A percentile compares a stretch with the other conserved stretches of the same genome.
phyloP scores from a whole-genome alignment of 306 rosid genomes.

The Heteromeles arbutifolia region DNA sequence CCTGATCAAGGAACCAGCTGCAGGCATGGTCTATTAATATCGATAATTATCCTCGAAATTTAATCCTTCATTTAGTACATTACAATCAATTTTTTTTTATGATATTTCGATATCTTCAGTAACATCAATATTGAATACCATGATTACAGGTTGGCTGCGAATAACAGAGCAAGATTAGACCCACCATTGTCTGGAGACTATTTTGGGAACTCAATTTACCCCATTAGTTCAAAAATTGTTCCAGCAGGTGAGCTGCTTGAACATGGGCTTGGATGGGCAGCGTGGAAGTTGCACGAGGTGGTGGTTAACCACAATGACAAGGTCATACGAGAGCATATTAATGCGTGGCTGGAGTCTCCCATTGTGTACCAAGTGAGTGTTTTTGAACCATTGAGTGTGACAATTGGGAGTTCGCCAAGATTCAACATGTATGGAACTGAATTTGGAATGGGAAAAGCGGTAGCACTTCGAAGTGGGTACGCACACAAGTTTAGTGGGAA shows the following conservation, averaged over 20 bases:
- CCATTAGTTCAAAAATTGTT: neutral
- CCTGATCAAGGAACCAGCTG: slow-evolving; percentile 24
- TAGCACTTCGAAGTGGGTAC: slow-evolving; percentile 44
- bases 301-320: slow-evolving; percentile 20
- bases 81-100: no score
- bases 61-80: neutral
- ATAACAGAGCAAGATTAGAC: slow-evolving; percentile 39
- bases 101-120: no score
- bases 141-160: slow-evolving; percentile 12
- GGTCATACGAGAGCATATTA: neutral
- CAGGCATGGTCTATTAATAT: neutral
- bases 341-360: slow-evolving; percentile 37
- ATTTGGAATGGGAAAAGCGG: slow-evolving; percentile 72
- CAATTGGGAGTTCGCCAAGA: slow-evolving; percentile 53
- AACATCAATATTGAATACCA: neutral
- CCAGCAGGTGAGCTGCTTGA: slow-evolving; percentile 40
- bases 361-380: neutral
- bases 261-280: slow-evolving; percentile 46
- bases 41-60: no score
- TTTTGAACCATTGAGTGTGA: slow-evolving; percentile 20
- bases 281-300: slow-evolving; percentile 41
- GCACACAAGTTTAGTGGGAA: slow-evolving; percentile 41
- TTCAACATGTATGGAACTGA: slow-evolving; percentile 52
- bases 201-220: slow-evolving; percentile 35
- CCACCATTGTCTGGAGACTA: slow-evolving; percentile 36